Percentiles rank a stretch among this genome's conserved stretches.
Evolutionary conservation across 2,329 filamentous ascomycete species (phyloP).

Genomic region (Cladorrhinum sp.): DNA sequence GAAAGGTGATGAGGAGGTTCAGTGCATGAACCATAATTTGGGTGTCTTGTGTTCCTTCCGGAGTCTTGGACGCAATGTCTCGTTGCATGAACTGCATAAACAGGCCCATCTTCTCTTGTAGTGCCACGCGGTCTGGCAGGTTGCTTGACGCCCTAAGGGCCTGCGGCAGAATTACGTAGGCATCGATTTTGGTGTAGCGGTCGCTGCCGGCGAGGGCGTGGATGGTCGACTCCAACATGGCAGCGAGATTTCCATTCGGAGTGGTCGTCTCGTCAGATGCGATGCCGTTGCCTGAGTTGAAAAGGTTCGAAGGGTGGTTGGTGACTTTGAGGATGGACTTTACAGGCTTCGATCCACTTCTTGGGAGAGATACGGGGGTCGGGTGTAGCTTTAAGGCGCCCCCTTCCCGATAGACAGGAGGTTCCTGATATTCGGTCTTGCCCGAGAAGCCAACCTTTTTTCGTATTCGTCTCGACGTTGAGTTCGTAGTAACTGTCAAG

Average conservation of each 20-base stretch:
- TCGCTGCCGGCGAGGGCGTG: constrained; percentile 76
- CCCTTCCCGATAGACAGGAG: constrained; percentile 44
- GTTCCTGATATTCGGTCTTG: constrained; percentile 55
- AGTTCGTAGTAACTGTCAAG: constrained; percentile 41
- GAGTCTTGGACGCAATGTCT: constrained; percentile 65
- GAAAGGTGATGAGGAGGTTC: constrained; percentile 71
- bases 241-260: constrained; percentile 57
- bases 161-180: constrained; percentile 76
- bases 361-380: constrained; percentile 39
- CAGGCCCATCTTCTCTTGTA: constrained; percentile 72
- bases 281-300: constrained; percentile 43
- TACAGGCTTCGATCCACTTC: constrained; percentile 43
- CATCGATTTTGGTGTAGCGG: constrained; percentile 72
- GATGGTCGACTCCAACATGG: constrained; percentile 81
- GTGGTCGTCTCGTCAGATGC: constrained; percentile 37
- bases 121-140: constrained; percentile 68
- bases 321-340: constrained; percentile 78
- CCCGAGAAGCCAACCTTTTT: constrained; percentile 59
- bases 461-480: constrained; percentile 43
- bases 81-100: constrained; percentile 80
- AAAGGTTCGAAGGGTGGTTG: constrained; percentile 46
- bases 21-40: constrained; percentile 75
- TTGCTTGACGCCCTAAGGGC: constrained; percentile 79
- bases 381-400: constrained; percentile 40
- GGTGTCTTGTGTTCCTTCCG: constrained; percentile 57